Conservation (phyloP, 2,329 filamentous ascomycete species). For the Colletotrichum liriopes region DNA sequence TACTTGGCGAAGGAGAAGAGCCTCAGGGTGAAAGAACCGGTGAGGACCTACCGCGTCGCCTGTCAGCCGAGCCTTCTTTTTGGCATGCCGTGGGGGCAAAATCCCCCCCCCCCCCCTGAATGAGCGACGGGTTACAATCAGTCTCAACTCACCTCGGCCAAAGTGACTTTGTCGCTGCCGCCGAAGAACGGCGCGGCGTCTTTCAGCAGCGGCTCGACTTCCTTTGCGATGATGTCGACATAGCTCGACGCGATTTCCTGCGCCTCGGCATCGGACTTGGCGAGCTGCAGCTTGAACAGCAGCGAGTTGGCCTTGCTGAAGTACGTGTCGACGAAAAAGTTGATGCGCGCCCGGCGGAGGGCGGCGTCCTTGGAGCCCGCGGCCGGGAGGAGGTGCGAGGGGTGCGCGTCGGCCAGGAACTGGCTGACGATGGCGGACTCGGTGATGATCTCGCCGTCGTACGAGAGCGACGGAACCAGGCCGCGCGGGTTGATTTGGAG, state of each 20-base stretch:
- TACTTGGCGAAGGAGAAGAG: constrained; percentile 69
- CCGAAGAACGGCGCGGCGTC: constrained; percentile 74
- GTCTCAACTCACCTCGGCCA: constrained; percentile 77
- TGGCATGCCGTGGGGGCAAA: too few species aligned
- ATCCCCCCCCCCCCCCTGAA: background rate
- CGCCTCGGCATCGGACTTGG: constrained; percentile 65
- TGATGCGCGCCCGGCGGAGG: constrained; percentile 75
- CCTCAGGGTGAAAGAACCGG: constrained; percentile 78
- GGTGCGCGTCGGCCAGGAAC: constrained; percentile 79
- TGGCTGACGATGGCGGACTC: constrained; percentile 83
- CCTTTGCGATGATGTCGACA: constrained; percentile 73
- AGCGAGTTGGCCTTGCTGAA: constrained; percentile 70
- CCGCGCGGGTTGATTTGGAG: constrained; percentile 85
- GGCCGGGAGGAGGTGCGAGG: constrained; percentile 76
- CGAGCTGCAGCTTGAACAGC: constrained; percentile 63
- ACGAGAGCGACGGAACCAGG: constrained; percentile 79
- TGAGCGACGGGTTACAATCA: background rate
- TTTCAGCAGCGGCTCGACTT: constrained; percentile 79
- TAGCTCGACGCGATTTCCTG: constrained; percentile 64
- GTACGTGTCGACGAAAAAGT: constrained; percentile 82
- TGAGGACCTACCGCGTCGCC: constrained; percentile 64
- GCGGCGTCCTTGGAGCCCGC: constrained; percentile 68
- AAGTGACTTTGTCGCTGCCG: constrained; percentile 74
- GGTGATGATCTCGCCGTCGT: constrained; percentile 77
- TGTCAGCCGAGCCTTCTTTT: background rate